Conservation (phyloP, 257 asterid species). For the Gentiana dahurica region DNA sequence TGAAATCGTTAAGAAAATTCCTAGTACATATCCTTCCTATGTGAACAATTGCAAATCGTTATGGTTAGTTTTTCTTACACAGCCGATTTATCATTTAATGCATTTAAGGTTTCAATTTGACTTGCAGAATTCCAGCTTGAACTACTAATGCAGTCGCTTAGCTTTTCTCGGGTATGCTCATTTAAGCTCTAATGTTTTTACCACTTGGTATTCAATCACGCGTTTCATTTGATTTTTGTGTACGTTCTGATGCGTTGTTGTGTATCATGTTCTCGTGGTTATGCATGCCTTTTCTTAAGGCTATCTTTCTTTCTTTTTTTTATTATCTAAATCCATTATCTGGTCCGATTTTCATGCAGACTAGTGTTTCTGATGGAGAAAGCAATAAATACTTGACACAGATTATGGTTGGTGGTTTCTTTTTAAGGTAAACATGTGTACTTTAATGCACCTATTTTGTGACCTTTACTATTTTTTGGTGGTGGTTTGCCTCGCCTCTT, state of each 20-base stretch:
- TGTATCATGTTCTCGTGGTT: background rate
- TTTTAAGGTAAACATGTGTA: conserved; percentile 53
- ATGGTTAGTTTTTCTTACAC: background rate
- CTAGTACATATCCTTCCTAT: background rate
- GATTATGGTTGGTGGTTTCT: conserved; percentile 72
- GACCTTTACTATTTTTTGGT: background rate
- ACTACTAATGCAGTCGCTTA: conserved; percentile 89
- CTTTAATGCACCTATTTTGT: background rate
- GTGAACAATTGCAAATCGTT: background rate
- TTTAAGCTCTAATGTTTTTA: conserved; percentile 5
- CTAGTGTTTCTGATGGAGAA: conserved; percentile 83
- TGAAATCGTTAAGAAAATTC: background rate
- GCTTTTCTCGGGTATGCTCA: conserved; percentile 74
- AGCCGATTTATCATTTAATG: background rate
- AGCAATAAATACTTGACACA: conserved; percentile 55
- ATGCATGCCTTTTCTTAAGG: conserved; percentile 2
- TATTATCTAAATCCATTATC: conserved; percentile 3
- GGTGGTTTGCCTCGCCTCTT: background rate
- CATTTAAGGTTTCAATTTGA: conserved; percentile 8
- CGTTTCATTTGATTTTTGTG: background rate
- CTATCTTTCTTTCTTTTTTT: background rate
- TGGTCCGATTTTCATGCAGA: conserved; percentile 40
- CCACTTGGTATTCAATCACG: background rate
- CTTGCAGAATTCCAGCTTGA: conserved; percentile 95
- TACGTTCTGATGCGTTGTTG: background rate